Evolutionary conservation across 306 rosid species (phyloP), one percentile per base, ranked within the genome.

Genomic region (Herpetospermum pedunculosum): DNA sequence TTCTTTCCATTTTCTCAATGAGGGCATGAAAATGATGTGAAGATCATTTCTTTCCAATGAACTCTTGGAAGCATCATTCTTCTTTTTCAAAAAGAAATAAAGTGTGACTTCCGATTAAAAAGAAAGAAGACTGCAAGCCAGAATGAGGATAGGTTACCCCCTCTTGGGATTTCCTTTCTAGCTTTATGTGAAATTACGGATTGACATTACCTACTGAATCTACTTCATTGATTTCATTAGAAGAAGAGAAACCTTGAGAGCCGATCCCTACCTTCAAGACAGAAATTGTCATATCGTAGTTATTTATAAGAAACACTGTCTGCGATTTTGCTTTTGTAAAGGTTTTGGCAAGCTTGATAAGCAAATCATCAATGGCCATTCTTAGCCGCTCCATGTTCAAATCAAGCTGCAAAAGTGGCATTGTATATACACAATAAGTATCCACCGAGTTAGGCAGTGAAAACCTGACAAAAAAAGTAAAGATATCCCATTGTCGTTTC

Each of bases 221-320:
- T 46, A 25, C 55, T 46, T 16, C 57, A 46, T 26, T 28, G n/a
- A 47, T 68, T 68, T 68, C 54, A 43, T 67, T 43, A 68, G 73
- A 70, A 25, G 4, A 43, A 46, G 21, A 72, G 65, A 72, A 74
- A 43, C 44, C 79, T 23, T 50, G 38, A 18, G 58, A 35, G 69
- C 54, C 68, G 78, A 72, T 58, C 68, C 82, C 80, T 86, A 90
- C 98, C 98, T 94, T 94, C 75, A 91, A 76, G 70, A 94, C 92
- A 74, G 94, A 84, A 79, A 94, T 94, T 46, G 95, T 94, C 98
- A 91, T 94, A 78, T 94, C 98, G 16, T 94, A 94, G 81, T 94
- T 94, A 88, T 94, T 91, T 72, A 94, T 89, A 82, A 94, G 91
- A 91, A 94, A 94, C 74, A 91, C 92, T 2, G 87, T 94, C 57